Evolutionary conservation across 2,329 filamentous ascomycete species (phyloP).

Genomic region (Capronia coronata): DNA sequence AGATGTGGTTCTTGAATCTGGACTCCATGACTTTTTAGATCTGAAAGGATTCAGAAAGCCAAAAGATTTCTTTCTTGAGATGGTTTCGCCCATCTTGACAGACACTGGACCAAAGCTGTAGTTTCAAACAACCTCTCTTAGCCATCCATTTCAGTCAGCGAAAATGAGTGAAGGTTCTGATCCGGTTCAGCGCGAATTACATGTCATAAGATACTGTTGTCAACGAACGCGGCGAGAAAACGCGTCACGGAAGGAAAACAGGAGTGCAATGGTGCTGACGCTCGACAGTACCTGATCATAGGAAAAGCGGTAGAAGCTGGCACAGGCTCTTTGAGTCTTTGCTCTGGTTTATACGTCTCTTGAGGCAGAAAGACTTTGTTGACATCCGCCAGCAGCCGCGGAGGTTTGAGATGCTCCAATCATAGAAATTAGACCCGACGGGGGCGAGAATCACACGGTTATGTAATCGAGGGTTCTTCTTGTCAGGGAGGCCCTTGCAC

Average conservation of each 20-base stretch:
- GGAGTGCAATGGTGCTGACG: too few species aligned
- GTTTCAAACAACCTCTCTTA: too few species aligned
- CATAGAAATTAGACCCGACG: neutral
- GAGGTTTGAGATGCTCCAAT: neutral
- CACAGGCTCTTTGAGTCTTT: neutral
- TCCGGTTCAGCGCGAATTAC: too few species aligned
- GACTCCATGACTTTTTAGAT: constrained; percentile 8
- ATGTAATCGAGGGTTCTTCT: constrained; percentile 5
- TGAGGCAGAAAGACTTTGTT: neutral
- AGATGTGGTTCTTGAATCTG: constrained; percentile 15
- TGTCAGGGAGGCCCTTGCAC: neutral
- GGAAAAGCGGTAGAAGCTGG: too few species aligned
- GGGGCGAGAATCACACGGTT: neutral
- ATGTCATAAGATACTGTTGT: too few species aligned
- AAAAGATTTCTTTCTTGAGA: constrained; percentile 16
- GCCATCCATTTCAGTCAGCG: neutral
- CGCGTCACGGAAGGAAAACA: too few species aligned
- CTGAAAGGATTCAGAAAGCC: constrained; percentile 22
- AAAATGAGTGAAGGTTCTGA: neutral
- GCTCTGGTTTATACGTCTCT: neutral
- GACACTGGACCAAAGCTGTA: neutral
- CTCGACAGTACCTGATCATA: too few species aligned
- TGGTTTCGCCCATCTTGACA: constrained; percentile 13
- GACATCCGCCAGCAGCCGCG: constrained; percentile 9
- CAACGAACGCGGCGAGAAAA: too few species aligned